Conservation (phyloP, 1,284 basidiomycete species). For the Pulchroboletus neoregius region DNA sequence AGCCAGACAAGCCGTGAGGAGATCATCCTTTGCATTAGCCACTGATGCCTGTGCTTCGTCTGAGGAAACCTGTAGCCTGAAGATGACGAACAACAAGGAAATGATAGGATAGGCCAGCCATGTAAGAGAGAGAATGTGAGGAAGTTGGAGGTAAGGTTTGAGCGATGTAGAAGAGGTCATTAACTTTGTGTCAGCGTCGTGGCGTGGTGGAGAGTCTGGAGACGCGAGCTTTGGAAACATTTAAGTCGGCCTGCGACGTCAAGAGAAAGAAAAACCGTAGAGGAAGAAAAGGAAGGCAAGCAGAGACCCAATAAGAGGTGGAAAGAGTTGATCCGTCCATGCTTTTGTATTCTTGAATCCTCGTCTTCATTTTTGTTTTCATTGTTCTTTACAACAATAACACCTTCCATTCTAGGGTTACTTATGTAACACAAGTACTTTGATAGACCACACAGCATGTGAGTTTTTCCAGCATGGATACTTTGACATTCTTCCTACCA, state of each 20-base stretch:
- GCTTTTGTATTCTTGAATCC: constrained; percentile 26
- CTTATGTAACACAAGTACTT: constrained; percentile 14
- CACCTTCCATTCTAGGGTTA: constrained; percentile 20
- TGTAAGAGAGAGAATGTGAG: constrained; percentile 77
- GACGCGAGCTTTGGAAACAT: constrained; percentile 42
- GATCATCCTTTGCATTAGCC: constrained; percentile 62
- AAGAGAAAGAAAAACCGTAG: constrained; percentile 26
- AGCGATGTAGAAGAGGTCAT: constrained; percentile 48
- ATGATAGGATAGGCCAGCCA: constrained; percentile 84
- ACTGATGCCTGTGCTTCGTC: constrained; percentile 65
- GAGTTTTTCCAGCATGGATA: too few relatives aligned
- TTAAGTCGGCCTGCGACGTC: constrained; percentile 49
- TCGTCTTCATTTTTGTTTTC: constrained; percentile 5
- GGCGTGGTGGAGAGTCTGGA: constrained; percentile 51
- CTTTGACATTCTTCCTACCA: too few relatives aligned
- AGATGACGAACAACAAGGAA: constrained; percentile 83
- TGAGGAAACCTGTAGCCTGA: constrained; percentile 73
- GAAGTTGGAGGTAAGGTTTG: constrained; percentile 78
- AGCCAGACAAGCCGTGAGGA: constrained; percentile 77
- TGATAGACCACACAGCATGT: too few relatives aligned
- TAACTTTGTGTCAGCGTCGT: constrained; percentile 44
- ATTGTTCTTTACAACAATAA: constrained; percentile 36
- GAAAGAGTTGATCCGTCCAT: constrained; percentile 3
- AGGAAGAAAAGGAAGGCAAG: constrained; percentile 20
- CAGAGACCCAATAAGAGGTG: constrained; percentile 12